These are phyloP conservation scores for Rhodamnia argentea DNA, from an alignment of 345 rosid genomes.

Conservation along the genomic window DNA sequence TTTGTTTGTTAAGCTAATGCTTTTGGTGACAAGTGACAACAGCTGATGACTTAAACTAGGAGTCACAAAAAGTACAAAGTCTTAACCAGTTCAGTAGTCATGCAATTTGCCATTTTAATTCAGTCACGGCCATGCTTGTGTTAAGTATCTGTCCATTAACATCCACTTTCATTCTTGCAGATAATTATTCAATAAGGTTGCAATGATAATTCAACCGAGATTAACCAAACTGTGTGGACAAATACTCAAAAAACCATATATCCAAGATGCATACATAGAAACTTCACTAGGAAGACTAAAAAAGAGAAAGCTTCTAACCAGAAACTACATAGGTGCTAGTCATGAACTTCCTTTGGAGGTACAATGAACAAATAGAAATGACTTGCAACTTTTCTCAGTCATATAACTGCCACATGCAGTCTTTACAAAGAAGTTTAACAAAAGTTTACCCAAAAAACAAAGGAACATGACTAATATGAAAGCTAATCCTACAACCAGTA, in stretches of 20 bases:
- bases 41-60: neutral
- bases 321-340: neutral
- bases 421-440: neutral
- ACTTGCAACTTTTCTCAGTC: neutral
- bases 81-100: neutral
- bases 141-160: neutral
- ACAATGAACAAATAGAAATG: neutral
- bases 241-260: too few species aligned
- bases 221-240: too few species aligned
- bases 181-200: neutral
- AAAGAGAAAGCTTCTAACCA: neutral
- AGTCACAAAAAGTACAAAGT: neutral
- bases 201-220: neutral
- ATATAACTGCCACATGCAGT: neutral
- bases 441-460: neutral
- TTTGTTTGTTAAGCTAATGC: neutral
- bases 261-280: neutral
- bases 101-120: neutral
- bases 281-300: neutral
- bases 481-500: neutral
- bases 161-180: neutral
- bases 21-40: neutral
- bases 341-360: neutral
- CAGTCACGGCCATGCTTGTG: neutral
- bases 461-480: neutral